Conservation (phyloP, 768 basidiomycete species). For the Cyathus striatus region DNA sequence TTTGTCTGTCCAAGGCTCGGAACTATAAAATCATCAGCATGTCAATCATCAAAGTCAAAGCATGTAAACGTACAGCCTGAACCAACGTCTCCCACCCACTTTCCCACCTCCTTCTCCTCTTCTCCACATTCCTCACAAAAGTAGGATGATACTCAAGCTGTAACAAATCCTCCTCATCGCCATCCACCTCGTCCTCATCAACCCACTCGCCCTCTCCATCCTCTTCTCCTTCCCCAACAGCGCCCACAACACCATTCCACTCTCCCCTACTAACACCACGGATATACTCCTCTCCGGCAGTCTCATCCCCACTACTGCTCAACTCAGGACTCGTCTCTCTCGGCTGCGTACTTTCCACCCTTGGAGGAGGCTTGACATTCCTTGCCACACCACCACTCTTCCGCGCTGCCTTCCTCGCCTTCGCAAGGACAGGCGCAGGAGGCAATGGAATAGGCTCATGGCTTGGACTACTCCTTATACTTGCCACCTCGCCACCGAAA, state of each 20-base stretch:
- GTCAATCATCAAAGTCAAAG: slow-evolving; percentile 6
- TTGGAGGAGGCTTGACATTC: slow-evolving; percentile 58
- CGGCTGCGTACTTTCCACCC: slow-evolving; percentile 81
- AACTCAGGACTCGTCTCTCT: slow-evolving; percentile 77
- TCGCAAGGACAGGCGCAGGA: slow-evolving; percentile 38
- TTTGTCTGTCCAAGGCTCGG: slow-evolving; percentile 74
- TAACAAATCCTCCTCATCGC: slow-evolving; percentile 65
- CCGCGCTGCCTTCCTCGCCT: slow-evolving; percentile 35
- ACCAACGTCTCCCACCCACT: slow-evolving; percentile 69
- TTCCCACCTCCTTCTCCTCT: slow-evolving; percentile 69
- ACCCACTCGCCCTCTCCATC: slow-evolving; percentile 62
- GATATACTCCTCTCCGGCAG: slow-evolving; percentile 58
- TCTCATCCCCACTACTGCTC: slow-evolving; percentile 74
- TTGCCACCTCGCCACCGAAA: slow-evolving; percentile 45
- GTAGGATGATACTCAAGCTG: slow-evolving; percentile 75
- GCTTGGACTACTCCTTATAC: slow-evolving; percentile 67
- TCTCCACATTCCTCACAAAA: slow-evolving; percentile 62
- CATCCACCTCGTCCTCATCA: slow-evolving; percentile 68
- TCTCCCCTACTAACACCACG: slow-evolving; percentile 33
- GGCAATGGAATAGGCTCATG: slow-evolving; percentile 62
- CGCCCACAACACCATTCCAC: slow-evolving; percentile 27
- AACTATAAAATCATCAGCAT: slow-evolving; percentile 37
- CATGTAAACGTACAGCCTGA: slow-evolving; percentile 51
- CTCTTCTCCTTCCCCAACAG: slow-evolving; percentile 9
- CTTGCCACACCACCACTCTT: slow-evolving; percentile 19